phyloP scores from a whole-genome alignment of 352 stramenopile species.

The Globisporangium mamillatum region DNA sequence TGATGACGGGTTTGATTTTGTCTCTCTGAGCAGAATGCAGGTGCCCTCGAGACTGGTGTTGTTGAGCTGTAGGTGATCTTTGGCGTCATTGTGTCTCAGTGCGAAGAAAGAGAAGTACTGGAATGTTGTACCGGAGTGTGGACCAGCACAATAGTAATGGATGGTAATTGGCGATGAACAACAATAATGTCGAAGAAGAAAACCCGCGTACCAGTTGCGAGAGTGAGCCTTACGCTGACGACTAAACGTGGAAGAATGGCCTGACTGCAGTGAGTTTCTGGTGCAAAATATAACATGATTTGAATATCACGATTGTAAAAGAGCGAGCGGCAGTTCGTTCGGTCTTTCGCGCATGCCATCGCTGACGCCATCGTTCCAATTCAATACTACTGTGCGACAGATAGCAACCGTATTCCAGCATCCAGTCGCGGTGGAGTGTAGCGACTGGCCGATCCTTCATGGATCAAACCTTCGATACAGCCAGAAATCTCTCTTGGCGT shows the following conservation, averaged over 20 bases:
- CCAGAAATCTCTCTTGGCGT: constrained; percentile 53
- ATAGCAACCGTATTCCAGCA: background rate
- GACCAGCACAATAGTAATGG: background rate
- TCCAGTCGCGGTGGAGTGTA: background rate
- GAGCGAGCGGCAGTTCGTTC: background rate
- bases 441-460: background rate
- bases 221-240: background rate
- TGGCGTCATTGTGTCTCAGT: background rate
- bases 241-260: constrained; percentile 1
- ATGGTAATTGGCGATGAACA: background rate
- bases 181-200: background rate
- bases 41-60: background rate
- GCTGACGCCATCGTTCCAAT: constrained; percentile 3
- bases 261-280: background rate
- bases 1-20: background rate
- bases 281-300: background rate
- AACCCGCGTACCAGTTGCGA: background rate
- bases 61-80: background rate
- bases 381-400: constrained; percentile 5
- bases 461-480: constrained; percentile 36
- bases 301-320: constrained; percentile 1
- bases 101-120: background rate
- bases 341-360: background rate
- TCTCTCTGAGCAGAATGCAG: background rate
- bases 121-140: background rate